Percentiles rank a stretch among this genome's conserved stretches.
Evolutionary conservation across 2,329 filamentous ascomycete species (phyloP).

Genomic region (Nannizziopsis barbatae): DNA sequence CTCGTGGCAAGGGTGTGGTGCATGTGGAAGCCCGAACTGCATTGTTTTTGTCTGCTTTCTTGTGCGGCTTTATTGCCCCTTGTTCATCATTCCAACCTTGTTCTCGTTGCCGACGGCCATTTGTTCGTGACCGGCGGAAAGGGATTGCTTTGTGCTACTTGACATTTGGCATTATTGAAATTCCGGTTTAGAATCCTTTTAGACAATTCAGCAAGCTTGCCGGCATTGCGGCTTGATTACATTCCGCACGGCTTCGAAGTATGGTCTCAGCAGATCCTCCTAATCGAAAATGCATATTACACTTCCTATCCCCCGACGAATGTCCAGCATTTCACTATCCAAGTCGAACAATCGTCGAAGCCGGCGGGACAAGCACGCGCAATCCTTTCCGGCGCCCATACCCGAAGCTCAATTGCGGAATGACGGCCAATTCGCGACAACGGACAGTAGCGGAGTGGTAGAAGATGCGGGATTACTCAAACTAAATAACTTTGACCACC

Average conservation of each 20-base stretch:
- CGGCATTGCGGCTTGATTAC: background rate
- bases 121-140: background rate
- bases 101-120: background rate
- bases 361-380: background rate
- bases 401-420: background rate
- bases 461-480: background rate
- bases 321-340: slow-evolving; percentile 10
- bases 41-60: background rate
- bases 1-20: slow-evolving; percentile 1
- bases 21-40: slow-evolving; percentile 5
- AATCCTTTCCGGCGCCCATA: background rate
- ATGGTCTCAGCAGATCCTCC: background rate
- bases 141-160: slow-evolving; percentile 5
- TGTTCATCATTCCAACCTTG: slow-evolving; percentile 1
- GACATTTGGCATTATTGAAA: background rate
- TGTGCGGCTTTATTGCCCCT: slow-evolving; percentile 8
- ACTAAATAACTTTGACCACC: background rate
- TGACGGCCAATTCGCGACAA: background rate
- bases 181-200: background rate
- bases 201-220: slow-evolving; percentile 5
- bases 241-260: background rate
- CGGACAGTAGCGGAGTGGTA: background rate
- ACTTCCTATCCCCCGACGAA: slow-evolving; percentile 13
- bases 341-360: background rate
- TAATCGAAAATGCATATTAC: slow-evolving; percentile 5